Evolutionary conservation across 2,329 filamentous ascomycete species (phyloP), one percentile per base, ranked within the genome.

Genomic region (Trichoderma sp.): DNA sequence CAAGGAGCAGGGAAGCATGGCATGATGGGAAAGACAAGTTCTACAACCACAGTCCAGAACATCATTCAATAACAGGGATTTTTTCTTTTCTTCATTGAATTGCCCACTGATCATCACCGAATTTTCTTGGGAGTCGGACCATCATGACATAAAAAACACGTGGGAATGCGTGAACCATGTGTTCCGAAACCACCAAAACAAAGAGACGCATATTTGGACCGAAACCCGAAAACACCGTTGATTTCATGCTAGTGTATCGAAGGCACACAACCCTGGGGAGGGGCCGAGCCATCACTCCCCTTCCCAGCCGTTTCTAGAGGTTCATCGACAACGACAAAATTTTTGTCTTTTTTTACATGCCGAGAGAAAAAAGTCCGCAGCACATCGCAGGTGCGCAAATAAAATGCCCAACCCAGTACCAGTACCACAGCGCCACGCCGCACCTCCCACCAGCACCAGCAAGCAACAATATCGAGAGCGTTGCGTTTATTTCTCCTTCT

Each of bases 401-500:
- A 76, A 12, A 34, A 78, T 75, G 77, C 28, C 57, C 57, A 53
- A 53, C 78, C 77, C 77, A 80, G 63, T 72, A 63, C 77, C 77
- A 80, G 63, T 72, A 72, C 70, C 64, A 56, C 63, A 70, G 58
- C 66, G 56, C 64, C 56, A 69, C 36, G 66, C 71, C 70, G 63
- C 18, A 65, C 58, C 34, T 71, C 51, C 51, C 61, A 53, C 60
- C 66, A 70, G 58, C 65, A 63, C 67, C 71, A 73, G 71, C 71
- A 70, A 72, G 66, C 78, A 80, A 77, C 75, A 74, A 76, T 79
- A 80, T 82, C 47, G 51, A 64, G 36, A 57, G 61, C 57, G 51
- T 78, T 60, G 78, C 84, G 84, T 86, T 88, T 93, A 94, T 90
- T 93, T 91, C 87, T 93, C 93, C 92, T 98, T 97, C 91, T 97